Conservation (phyloP, 257 asterid species). For the Primulina eburnea region DNA sequence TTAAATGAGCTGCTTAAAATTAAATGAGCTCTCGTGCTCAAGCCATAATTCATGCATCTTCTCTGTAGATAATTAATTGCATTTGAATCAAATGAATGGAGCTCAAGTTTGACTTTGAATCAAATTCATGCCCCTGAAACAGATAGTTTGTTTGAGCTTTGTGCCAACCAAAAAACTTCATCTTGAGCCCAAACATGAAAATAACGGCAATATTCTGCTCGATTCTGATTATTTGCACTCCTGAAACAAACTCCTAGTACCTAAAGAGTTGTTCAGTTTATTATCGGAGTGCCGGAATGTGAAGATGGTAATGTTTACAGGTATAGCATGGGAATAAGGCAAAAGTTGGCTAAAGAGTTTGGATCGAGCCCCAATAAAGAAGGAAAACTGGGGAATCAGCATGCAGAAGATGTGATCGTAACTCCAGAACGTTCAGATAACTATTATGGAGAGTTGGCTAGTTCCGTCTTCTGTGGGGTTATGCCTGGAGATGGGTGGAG, state of each 20-base stretch:
- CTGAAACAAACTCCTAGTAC: background rate
- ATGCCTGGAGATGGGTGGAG: slow-evolving; percentile 99
- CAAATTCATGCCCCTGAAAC: background rate
- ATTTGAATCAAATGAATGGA: background rate
- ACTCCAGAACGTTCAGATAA: slow-evolving; percentile 63
- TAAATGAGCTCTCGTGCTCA: no score
- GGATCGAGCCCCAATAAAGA: slow-evolving; percentile 80
- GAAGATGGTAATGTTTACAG: slow-evolving; percentile 39
- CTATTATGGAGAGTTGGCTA: slow-evolving; percentile 72
- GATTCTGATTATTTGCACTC: background rate
- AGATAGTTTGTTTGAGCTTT: background rate
- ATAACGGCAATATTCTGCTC: background rate
- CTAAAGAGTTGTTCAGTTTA: background rate
- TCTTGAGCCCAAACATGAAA: no score
- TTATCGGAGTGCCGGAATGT: slow-evolving; percentile 7
- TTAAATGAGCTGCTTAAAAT: no score
- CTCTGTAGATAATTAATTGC: no score
- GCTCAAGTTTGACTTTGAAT: background rate
- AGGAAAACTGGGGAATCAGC: slow-evolving; percentile 91
- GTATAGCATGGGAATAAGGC: slow-evolving; percentile 99
- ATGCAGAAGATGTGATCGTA: slow-evolving; percentile 70
- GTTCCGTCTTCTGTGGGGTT: slow-evolving; percentile 83
- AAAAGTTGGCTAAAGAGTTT: slow-evolving; percentile 86
- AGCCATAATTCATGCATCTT: no score
- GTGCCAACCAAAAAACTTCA: background rate